Percentiles rank a stretch among this genome's conserved stretches.
Evolutionary conservation across 345 rosid genomes (phyloP).

Genomic region (Populus alba): DNA sequence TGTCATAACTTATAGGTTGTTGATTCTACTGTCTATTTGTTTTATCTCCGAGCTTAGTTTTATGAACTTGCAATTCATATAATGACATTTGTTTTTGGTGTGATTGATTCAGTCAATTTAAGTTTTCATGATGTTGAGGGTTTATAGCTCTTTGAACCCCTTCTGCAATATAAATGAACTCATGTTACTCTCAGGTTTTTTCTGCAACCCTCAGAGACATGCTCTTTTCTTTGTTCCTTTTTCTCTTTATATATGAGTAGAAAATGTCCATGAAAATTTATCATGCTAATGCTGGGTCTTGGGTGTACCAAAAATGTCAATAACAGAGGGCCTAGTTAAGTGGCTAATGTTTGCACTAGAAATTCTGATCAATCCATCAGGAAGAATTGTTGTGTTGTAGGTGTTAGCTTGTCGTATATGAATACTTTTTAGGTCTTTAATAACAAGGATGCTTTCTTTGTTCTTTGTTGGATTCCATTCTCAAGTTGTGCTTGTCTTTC

Average conservation of each 20-base stretch:
- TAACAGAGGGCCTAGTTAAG: background rate
- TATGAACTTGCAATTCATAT: background rate
- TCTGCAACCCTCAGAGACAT: background rate
- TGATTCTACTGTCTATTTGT: background rate
- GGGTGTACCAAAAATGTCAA: background rate
- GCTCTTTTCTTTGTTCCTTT: background rate
- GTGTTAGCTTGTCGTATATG: background rate
- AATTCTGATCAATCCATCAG: background rate
- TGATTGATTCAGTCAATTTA: background rate
- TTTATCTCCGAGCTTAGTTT: background rate
- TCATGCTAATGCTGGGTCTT: background rate
- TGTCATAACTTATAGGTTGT: background rate
- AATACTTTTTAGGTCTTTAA: background rate
- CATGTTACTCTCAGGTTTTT: background rate
- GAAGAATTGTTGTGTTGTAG: background rate
- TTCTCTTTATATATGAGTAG: background rate
- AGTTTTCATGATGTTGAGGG: background rate
- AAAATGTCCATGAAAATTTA: background rate
- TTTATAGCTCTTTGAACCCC: background rate
- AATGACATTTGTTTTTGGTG: background rate
- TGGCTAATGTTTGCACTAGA: background rate
- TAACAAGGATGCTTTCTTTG: background rate
- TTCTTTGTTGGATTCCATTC: background rate
- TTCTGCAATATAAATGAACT: background rate
- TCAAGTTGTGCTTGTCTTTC: slow-evolving; percentile 14